Base-by-base conservation (phyloP, 164 flowering plant species). In the Tetracentron sinense region DNA sequence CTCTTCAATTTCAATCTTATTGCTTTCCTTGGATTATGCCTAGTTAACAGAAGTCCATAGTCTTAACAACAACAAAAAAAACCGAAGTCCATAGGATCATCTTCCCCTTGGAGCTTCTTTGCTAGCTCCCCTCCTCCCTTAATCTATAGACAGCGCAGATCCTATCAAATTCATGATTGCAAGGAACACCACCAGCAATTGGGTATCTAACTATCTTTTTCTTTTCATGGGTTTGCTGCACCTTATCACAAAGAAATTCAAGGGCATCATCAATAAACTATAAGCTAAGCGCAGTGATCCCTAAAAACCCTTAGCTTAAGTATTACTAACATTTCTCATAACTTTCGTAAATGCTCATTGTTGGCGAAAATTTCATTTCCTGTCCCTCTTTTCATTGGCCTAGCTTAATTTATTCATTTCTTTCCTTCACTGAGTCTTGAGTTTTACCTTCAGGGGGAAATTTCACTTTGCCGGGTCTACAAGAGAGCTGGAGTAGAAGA, bases 401-500 rank as follows among this genome's bases (percentile, higher is more conserved):
- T 26, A 28, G 30, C 16, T 22, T 16, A 20, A 25, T 10, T 10
- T 20, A 23, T 5, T 46, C 28, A 11, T 33, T 4, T 30, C 2
- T 15, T 29, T 30, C 11, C 7, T 19, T 28, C n/a, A n/a, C 27
- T 33, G 4, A 42, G 2, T 35, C 14, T 17, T 6, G 7, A 7
- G n/a, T 23, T 8, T 27, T 38, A 2, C 72, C 56, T 62, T 56
- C 75, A 93, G 98, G 88, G 83, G 0, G 98, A 90, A 65, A 93
- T 93, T 42, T 93, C 97, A 0, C 83, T 93, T 10, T 93, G 98
- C 57, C 85, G 98, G 0, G 98, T 93, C 52, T 90, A 90, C 81
- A 93, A 93, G 75, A 72, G 98, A 75, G 79, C 97, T 0, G 96
- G 96, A 66, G 89, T 90, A 2, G 96, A 88, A 75, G 94, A 88